Evolutionary conservation across 345 rosid genomes (phyloP).

Genomic region (Moricandia arvensis): DNA sequence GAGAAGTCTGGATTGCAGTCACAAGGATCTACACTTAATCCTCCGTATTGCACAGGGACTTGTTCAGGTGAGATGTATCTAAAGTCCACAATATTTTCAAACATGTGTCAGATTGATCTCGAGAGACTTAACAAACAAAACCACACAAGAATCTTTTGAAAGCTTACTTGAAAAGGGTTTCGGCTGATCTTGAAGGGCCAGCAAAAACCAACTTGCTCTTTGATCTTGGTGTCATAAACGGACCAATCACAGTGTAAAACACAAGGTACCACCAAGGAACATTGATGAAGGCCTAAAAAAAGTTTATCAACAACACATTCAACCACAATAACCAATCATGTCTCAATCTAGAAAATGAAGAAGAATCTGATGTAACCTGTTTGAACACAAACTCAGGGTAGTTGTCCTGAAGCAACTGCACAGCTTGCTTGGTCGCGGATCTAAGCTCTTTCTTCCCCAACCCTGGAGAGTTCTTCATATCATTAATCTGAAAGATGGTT

Average conservation of each 20-base stretch:
- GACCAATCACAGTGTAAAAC: constrained; percentile 64
- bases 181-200: constrained; percentile 55
- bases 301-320: not conserved
- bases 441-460: constrained; percentile 79
- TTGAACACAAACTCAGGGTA: constrained; percentile 94
- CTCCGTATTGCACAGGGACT: constrained; percentile 92
- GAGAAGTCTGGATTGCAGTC: constrained; percentile 81
- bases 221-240: constrained; percentile 68
- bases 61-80: constrained; percentile 84
- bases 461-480: constrained; percentile 85
- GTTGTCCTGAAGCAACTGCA: constrained; percentile 84
- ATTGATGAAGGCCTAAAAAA: constrained; percentile 62
- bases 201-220: constrained; percentile 78
- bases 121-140: not conserved
- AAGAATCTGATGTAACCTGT: constrained; percentile 51
- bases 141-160: not conserved
- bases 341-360: not conserved
- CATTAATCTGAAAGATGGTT: constrained; percentile 82
- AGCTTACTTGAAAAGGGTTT: constrained; percentile 78
- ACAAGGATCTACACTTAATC: constrained; percentile 75
- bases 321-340: not conserved
- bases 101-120: not conserved
- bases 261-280: constrained; percentile 82
- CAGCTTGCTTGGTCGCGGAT: constrained; percentile 74
- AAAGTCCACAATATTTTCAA: constrained; percentile 18